Evolutionary conservation across 2,329 filamentous ascomycete species (phyloP), one percentile per base, ranked within the genome.

Genomic region (Tolypocladium album): DNA sequence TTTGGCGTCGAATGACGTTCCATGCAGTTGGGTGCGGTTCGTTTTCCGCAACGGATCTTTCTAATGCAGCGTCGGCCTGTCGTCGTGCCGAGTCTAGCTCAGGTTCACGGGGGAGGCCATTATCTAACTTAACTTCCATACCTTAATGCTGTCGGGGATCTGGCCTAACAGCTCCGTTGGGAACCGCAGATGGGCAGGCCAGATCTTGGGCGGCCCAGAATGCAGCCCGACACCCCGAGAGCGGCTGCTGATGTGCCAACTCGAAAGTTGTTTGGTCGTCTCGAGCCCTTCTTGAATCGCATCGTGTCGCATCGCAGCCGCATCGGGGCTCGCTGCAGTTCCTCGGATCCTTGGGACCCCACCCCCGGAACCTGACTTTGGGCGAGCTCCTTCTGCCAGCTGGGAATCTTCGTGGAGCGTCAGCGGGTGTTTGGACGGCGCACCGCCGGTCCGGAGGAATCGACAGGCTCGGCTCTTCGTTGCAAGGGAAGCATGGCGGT

Each of bases 131-230:
- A 38, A 38, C 36, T 38, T 38, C 9, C 11, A 13, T 13, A 38
- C 36, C 36, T 38, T 38, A 38, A 39, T 17, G 27, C 43, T 36
- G 31, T 31, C 50, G 11, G 17, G 15, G 47, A 59, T 63, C 58
- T 60, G 43, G 60, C 59, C 39, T 61, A 61, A 60, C 55, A 31
- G 27, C 56, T 38, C 13, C n/a, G 58, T n/a, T 53, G 36, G 58
- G 36, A 43, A 57, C 57, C 60, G 61, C 59, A 58, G 34, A 34
- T 43, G 47, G 55, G 58, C 58, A 60, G 58, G 55, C 58, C 59
- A 63, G 61, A 63, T 63, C 57, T 57, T 52, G 55, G 58, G 57
- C 58, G 39, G 58, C 57, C 53, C 24, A 55, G 38, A 42, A 40
- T 22, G 56, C 50, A 38, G 50, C 50, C 50, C 22, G 36, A 55